phyloP scores from a whole-genome alignment of 2,329 filamentous ascomycete genomes.

The Hypomyces perniciosus region DNA sequence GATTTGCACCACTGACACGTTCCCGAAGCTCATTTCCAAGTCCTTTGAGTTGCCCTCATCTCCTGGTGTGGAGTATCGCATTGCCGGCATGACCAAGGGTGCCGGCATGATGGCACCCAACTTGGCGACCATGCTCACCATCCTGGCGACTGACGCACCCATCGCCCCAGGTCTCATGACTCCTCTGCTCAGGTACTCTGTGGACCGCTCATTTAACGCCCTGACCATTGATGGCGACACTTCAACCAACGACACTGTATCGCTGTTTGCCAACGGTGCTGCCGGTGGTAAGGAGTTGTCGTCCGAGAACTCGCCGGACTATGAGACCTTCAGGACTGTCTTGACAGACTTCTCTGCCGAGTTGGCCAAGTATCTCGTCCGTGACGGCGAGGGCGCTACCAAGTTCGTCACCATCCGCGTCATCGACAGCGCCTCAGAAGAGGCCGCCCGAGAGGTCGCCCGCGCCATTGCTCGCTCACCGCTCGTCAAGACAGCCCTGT shows the following conservation, averaged over 20 bases:
- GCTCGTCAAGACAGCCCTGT: constrained; percentile 93
- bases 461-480: constrained; percentile 85
- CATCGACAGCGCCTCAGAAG: constrained; percentile 61
- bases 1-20: constrained; percentile 98
- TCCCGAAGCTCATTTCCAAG: constrained; percentile 87
- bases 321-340: constrained; percentile 61
- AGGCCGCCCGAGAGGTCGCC: constrained; percentile 71
- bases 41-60: constrained; percentile 81
- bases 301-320: constrained; percentile 53
- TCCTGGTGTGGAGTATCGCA: constrained; percentile 66
- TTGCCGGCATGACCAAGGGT: constrained; percentile 95
- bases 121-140: constrained; percentile 91
- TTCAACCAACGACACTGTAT: constrained; percentile 94
- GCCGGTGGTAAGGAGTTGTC: constrained; percentile 65
- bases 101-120: constrained; percentile 99
- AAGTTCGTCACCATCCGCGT: constrained; percentile 96
- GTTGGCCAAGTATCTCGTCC: constrained; percentile 86
- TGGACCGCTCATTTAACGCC: constrained; percentile 86
- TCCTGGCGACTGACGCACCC: constrained; percentile 87
- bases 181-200: constrained; percentile 64
- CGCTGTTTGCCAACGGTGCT: constrained; percentile 90
- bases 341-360: constrained; percentile 75
- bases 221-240: constrained; percentile 97
- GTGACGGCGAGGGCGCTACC: constrained; percentile 93
- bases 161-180: constrained; percentile 63